Evolutionary conservation across 1,284 basidiomycete genomes (phyloP).

Genomic region (Inonotus obliquus): DNA sequence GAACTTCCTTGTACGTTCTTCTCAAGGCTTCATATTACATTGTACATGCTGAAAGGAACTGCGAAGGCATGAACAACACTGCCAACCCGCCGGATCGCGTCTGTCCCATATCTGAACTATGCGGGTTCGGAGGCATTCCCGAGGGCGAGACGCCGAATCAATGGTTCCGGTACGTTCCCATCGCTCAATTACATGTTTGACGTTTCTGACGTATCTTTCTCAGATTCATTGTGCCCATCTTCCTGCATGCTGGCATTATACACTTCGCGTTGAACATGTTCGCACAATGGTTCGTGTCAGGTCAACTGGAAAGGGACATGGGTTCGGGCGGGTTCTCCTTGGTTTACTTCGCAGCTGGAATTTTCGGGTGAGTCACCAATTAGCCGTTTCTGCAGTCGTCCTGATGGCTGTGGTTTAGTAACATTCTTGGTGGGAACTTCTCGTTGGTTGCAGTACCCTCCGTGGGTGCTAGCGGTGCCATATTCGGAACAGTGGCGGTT

Average conservation of each 20-base stretch:
- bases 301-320: slow-evolving; percentile 85
- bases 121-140: slow-evolving; percentile 84
- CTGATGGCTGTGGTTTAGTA: slow-evolving; percentile 38
- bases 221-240: slow-evolving; percentile 83
- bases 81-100: slow-evolving; percentile 63
- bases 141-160: slow-evolving; percentile 65
- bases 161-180: slow-evolving; percentile 65
- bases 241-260: slow-evolving; percentile 89
- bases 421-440: slow-evolving; percentile 88
- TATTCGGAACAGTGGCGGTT: slow-evolving; percentile 89
- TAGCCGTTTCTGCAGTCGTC: slow-evolving; percentile 5
- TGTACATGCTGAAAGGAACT: slow-evolving; percentile 8
- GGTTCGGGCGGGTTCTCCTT: slow-evolving; percentile 79
- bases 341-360: slow-evolving; percentile 84
- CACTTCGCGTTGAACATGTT: slow-evolving; percentile 89
- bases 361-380: slow-evolving; percentile 63
- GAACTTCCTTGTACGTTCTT: slow-evolving; percentile 55
- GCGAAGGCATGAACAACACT: slow-evolving; percentile 68
- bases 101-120: slow-evolving; percentile 81
- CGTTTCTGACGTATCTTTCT: slow-evolving; percentile 11
- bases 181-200: neutral
- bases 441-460: slow-evolving; percentile 85
- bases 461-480: slow-evolving; percentile 91
- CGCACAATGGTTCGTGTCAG: slow-evolving; percentile 76
- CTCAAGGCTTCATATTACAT: slow-evolving; percentile 5